phyloP scores from a whole-genome alignment of 495 filamentous ascomycete genomes.

The Neurospora sp. region DNA sequence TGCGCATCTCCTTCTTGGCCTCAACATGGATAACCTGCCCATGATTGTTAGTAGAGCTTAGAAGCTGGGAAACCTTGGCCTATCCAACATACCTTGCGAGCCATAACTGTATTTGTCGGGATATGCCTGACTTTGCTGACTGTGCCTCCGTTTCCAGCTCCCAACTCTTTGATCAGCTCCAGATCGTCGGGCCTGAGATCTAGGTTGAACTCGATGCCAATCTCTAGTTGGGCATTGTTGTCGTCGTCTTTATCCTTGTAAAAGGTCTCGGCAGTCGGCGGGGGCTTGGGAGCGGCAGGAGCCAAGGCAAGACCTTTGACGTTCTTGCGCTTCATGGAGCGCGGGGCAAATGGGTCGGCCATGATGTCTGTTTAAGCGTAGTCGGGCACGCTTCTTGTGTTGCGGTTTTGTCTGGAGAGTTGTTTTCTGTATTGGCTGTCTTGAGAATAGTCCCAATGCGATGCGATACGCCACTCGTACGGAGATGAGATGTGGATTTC shows the following conservation, averaged over 20 bases:
- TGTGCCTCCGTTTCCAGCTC: constrained; percentile 91
- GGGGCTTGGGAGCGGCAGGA: constrained; percentile 47
- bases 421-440: not conserved
- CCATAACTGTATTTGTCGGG: constrained; percentile 92
- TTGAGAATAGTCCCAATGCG: not conserved
- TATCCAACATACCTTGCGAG: constrained; percentile 65
- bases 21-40: constrained; percentile 91
- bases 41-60: not conserved
- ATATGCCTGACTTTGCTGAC: constrained; percentile 96
- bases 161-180: constrained; percentile 85
- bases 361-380: constrained; percentile 36
- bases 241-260: constrained; percentile 51
- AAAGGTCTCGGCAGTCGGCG: constrained; percentile 31
- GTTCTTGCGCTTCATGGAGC: constrained; percentile 96
- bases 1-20: constrained; percentile 90
- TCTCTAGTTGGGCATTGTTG: constrained; percentile 69
- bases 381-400: constrained; percentile 1
- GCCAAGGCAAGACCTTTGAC: constrained; percentile 86
- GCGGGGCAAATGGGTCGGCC: constrained; percentile 76
- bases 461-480: not conserved
- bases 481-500: not conserved
- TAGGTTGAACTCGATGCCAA: constrained; percentile 91
- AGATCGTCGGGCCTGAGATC: constrained; percentile 89
- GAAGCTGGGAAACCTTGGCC: not conserved
- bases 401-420: not conserved